Evolutionary conservation across 192 early-diverging fungal species (phyloP).

Genomic region (Backusella macrospora): DNA sequence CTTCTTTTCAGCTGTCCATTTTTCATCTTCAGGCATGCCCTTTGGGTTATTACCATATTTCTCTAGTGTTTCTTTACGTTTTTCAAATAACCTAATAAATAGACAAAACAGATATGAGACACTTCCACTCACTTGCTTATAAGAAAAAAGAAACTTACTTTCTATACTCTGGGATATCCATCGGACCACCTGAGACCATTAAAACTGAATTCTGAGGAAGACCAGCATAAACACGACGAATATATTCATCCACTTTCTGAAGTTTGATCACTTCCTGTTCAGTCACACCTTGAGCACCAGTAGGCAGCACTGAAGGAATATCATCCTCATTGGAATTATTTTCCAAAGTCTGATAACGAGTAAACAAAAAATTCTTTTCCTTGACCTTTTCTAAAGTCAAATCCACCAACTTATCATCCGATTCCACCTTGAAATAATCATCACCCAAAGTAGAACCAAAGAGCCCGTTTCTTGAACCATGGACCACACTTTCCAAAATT

Average conservation of each 20-base stretch:
- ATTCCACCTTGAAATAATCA: conserved; percentile 30
- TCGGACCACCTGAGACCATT: conserved; percentile 46
- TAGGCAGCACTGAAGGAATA: conserved; percentile 27
- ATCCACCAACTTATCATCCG: conserved; percentile 34
- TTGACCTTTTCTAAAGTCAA: conserved; percentile 32
- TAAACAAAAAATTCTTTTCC: conserved; percentile 28
- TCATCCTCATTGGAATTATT: conserved; percentile 10
- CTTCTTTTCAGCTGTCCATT: conserved; percentile 13
- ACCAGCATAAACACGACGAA: conserved; percentile 34
- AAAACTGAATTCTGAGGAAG: conserved; percentile 43
- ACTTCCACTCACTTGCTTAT: background rate
- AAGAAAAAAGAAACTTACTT: conserved; percentile 14
- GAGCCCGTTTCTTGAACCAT: conserved; percentile 22
- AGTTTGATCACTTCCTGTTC: conserved; percentile 32
- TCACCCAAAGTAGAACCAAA: conserved; percentile 29
- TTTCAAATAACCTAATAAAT: conserved; percentile 25
- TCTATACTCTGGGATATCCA: conserved; percentile 40
- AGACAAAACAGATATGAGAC: background rate
- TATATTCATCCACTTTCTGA: conserved; percentile 39
- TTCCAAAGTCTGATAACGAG: conserved; percentile 7
- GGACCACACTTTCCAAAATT: conserved; percentile 33
- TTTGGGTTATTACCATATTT: conserved; percentile 29
- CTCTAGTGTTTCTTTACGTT: conserved; percentile 38
- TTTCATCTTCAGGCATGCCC: conserved; percentile 37
- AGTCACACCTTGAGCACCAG: background rate